A percentile compares a stretch with the other conserved stretches of the same genome.
Evolutionary conservation across 2,329 filamentous ascomycete genomes (phyloP).

Genomic region (Colletotrichum sp.): DNA sequence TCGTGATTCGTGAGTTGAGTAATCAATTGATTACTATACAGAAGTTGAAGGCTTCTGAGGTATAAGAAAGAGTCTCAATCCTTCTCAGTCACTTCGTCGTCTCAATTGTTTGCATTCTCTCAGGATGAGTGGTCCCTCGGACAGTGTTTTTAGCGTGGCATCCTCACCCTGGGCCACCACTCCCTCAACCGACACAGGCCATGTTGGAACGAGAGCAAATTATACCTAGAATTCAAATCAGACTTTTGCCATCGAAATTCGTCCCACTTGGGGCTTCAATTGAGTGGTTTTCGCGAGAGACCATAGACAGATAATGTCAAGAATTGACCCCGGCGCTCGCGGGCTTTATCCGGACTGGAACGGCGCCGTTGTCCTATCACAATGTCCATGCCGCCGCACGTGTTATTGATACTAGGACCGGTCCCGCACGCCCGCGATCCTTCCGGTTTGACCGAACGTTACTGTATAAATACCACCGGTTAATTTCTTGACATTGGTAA

Average conservation of each 20-base stretch:
- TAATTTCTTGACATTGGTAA: background rate
- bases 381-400: background rate
- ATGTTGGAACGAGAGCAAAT: background rate
- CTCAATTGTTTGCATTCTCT: background rate
- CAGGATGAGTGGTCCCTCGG: background rate
- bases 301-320: background rate
- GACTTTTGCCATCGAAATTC: background rate
- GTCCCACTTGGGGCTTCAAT: background rate
- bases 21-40: background rate
- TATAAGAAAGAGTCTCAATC: background rate
- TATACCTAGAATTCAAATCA: background rate
- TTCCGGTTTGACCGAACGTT: background rate
- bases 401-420: background rate
- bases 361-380: background rate
- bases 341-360: background rate
- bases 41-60: background rate
- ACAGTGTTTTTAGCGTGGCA: background rate
- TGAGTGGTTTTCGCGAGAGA: background rate
- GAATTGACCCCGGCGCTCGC: background rate
- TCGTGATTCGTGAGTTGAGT: background rate
- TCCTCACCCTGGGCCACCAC: background rate
- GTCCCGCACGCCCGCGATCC: background rate
- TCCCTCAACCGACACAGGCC: rapidly evolving
- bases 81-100: background rate
- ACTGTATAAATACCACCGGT: background rate